These are phyloP conservation scores for Trichoderma sp. DNA, from an alignment of 2,329 filamentous ascomycete species.

Conservation along the genomic window DNA sequence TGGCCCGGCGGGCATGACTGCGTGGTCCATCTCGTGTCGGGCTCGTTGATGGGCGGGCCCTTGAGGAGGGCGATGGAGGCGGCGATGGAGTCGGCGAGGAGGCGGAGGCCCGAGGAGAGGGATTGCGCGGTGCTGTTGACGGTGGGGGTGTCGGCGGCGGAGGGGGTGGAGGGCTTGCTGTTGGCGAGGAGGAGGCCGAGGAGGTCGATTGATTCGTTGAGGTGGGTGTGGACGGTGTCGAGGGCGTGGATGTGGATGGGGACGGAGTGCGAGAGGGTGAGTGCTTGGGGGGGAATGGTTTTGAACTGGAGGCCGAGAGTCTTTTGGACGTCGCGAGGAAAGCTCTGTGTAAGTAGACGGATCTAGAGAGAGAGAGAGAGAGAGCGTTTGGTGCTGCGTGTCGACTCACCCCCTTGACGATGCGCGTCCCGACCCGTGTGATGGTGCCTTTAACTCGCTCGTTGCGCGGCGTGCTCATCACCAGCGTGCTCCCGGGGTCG, in stretches of 20 bases:
- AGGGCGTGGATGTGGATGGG: constrained; percentile 69
- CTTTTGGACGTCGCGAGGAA: constrained; percentile 49
- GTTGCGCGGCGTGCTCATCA: constrained; percentile 81
- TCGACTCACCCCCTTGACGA: constrained; percentile 79
- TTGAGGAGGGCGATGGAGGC: constrained; percentile 57
- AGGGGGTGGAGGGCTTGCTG: not conserved
- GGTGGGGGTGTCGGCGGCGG: constrained; percentile 40
- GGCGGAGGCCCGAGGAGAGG: constrained; percentile 58
- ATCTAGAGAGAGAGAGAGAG: too few relatives aligned
- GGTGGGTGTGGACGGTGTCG: constrained; percentile 69
- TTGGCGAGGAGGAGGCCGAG: constrained; percentile 69
- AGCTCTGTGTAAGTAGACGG: not conserved
- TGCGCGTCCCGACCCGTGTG: constrained; percentile 84
- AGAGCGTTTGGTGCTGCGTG: too few relatives aligned
- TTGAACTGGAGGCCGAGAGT: constrained; percentile 76
- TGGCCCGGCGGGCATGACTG: constrained; percentile 49
- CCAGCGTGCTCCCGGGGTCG: constrained; percentile 84
- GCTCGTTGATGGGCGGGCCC: constrained; percentile 51
- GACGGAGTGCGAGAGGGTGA: constrained; percentile 52
- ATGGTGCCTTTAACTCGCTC: constrained; percentile 92
- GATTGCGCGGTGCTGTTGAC: constrained; percentile 53
- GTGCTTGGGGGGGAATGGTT: constrained; percentile 59
- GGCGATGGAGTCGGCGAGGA: constrained; percentile 57
- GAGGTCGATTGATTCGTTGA: constrained; percentile 82
- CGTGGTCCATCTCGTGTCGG: constrained; percentile 50